phyloP scores from a whole-genome alignment of 768 basidiomycete genomes.

The Pleurotus cornucopiae region DNA sequence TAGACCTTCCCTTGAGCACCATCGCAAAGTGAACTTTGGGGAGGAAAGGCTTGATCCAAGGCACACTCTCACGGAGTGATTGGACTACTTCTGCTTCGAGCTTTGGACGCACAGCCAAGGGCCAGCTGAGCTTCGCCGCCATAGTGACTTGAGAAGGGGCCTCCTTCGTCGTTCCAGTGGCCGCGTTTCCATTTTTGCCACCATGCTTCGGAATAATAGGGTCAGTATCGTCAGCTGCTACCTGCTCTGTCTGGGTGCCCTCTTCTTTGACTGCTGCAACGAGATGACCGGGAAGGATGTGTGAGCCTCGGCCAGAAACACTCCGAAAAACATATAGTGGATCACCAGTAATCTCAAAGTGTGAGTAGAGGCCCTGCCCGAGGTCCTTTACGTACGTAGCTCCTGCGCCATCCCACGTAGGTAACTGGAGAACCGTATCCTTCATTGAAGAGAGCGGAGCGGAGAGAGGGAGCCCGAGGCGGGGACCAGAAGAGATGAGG shows the following conservation, averaged over 20 bases:
- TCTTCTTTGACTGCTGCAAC: background rate
- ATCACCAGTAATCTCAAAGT: background rate
- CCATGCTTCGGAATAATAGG: background rate
- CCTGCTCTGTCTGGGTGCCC: background rate
- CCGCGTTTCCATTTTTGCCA: background rate
- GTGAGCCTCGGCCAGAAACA: conserved; percentile 16
- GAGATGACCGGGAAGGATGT: conserved; percentile 9
- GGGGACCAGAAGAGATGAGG: no score
- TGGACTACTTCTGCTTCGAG: conserved; percentile 11
- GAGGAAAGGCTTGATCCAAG: conserved; percentile 11
- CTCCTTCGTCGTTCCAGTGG: background rate
- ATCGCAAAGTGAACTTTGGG: conserved; percentile 9
- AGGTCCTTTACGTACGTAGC: no score
- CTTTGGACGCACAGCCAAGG: background rate
- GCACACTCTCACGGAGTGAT: conserved; percentile 6
- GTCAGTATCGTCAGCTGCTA: background rate
- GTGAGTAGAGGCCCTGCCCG: no score
- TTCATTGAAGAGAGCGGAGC: no score
- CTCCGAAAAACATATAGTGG: conserved; percentile 10
- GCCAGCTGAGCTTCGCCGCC: conserved; percentile 16
- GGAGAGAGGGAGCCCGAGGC: no score
- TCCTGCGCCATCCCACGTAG: no score
- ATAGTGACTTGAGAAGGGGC: background rate
- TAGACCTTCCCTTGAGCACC: conserved; percentile 1
- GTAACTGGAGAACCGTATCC: no score